phyloP scores from a whole-genome alignment of 2,329 filamentous ascomycete species.

The Paramyrothecium sp. region DNA sequence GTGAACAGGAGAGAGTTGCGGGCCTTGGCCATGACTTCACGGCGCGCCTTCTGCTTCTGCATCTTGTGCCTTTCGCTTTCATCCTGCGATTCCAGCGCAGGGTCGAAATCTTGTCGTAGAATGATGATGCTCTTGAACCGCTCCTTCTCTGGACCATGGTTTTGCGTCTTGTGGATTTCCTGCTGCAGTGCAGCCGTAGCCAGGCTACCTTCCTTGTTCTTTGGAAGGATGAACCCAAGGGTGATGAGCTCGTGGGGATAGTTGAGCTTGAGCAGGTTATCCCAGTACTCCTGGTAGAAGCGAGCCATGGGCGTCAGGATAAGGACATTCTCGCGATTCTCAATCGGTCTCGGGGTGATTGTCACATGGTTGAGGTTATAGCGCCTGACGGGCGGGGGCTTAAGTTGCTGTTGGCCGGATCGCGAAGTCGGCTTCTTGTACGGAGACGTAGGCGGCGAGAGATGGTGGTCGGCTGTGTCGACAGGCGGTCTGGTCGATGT shows the following conservation, averaged over 20 bases:
- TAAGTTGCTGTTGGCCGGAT: conserved; percentile 22
- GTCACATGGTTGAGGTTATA: conserved; percentile 97
- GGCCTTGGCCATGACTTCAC: conserved; percentile 88
- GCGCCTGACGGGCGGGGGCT: conserved; percentile 80
- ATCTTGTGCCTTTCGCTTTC: conserved; percentile 92
- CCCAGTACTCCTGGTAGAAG: conserved; percentile 95
- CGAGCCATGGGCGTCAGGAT: conserved; percentile 90
- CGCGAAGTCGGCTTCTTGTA: conserved; percentile 38
- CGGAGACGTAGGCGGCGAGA: conserved; percentile 41
- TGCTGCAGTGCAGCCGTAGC: conserved; percentile 82
- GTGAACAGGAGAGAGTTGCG: conserved; percentile 95
- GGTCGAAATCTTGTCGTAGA: conserved; percentile 90
- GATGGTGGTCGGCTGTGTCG: conserved; percentile 42
- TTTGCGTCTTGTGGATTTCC: conserved; percentile 82
- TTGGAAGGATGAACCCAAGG: conserved; percentile 92
- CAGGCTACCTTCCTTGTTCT: conserved; percentile 86
- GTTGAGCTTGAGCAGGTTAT: conserved; percentile 77
- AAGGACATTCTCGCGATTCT: conserved; percentile 81
- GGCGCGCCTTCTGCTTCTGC: conserved; percentile 80
- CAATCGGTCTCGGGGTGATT: conserved; percentile 71
- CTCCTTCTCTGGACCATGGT: conserved; percentile 68
- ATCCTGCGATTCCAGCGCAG: conserved; percentile 74
- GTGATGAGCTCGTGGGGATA: conserved; percentile 96
- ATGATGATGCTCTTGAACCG: conserved; percentile 94
- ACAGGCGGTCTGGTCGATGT: conserved; percentile 45